Percentiles rank a stretch among this genome's conserved stretches.
These are phyloP conservation scores for Vitis labrusca DNA, from an alignment of 164 flowering plant species.

Conservation along the genomic window DNA sequence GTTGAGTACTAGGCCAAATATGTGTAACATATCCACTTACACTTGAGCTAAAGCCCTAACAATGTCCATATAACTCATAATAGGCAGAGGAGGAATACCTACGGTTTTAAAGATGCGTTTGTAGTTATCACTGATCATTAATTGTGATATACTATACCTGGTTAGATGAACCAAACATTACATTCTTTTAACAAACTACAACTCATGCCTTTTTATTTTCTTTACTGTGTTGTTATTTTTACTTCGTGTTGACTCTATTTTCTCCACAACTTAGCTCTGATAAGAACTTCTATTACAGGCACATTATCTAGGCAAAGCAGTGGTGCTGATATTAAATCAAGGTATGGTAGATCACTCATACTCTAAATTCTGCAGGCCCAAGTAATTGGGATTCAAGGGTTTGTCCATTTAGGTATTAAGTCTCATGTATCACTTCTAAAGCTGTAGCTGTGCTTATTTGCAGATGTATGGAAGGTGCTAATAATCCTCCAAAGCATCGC, in stretches of 20 bases:
- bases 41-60: too few species aligned
- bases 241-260: too few species aligned
- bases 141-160: too few species aligned
- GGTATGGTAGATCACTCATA: constrained; percentile 15
- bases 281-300: constrained; percentile 18
- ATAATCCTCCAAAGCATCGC: constrained; percentile 28
- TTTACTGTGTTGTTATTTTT: background rate
- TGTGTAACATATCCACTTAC: too few species aligned
- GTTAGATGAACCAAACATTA: too few species aligned
- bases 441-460: background rate
- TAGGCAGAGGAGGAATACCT: too few species aligned
- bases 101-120: too few species aligned
- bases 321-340: constrained; percentile 28
- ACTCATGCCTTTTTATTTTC: background rate
- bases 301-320: constrained; percentile 27
- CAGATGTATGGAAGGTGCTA: constrained; percentile 32
- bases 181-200: too few species aligned
- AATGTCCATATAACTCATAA: too few species aligned
- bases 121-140: too few species aligned
- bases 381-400: background rate
- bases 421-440: background rate
- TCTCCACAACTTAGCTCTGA: background rate
- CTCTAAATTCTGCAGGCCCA: background rate
- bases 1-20: too few species aligned
- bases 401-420: background rate